Evolutionary conservation across 352 stramenopile species (phyloP), one percentile per base, ranked within the genome.

Genomic region (Halophytophthora batemanensis): DNA sequence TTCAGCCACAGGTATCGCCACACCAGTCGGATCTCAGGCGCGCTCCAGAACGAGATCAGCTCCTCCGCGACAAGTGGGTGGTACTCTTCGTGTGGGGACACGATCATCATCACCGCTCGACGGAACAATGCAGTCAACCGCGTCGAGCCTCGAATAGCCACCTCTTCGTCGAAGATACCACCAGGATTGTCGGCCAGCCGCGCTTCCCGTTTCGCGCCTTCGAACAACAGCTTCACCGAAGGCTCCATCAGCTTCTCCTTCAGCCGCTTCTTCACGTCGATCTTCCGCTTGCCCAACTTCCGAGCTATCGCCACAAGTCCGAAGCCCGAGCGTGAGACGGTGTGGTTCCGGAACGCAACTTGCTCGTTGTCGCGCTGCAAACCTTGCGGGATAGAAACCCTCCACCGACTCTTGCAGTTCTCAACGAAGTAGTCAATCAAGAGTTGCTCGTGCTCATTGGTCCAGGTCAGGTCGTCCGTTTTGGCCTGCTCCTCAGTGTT

Each of bases 1-100:
- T 87, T 87, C 10, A 94, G 62, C 81, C 81, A 94, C 3, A 94
- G 46, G 41, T 92, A 92, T 21, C 83, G 71, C 83, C 83, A 94
- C 37, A 94, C 78, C 7, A 87, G 53, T 22, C 77, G 71, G 45
- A 94, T 87, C 29, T 94, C 81, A 11, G 82, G 54, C 5, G 74
- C 69, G 2, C 51, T 76, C 83, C 83, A 94, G 28, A 77, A 78
- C n/a, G 76, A 85, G n/a, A 92, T 87, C 18, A 94, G 60, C 44
- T 90, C 76, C 56, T 94, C 83, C 22, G 81, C 83, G 0, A 90
- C 80, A 19, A 94, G 66, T 7, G 82, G 77, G 13, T 90, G 73
- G 49, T 94, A 94, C 36, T 89, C 77, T 39, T 70, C 59, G 53
- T 82, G 63, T 5, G 83, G 76, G 5, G 74, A 86, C 29, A 88